Percentiles rank a stretch among this genome's conserved stretches.
Evolutionary conservation across 140 eudicot genomes (phyloP).

Genomic region (Anethum foeniculum): DNA sequence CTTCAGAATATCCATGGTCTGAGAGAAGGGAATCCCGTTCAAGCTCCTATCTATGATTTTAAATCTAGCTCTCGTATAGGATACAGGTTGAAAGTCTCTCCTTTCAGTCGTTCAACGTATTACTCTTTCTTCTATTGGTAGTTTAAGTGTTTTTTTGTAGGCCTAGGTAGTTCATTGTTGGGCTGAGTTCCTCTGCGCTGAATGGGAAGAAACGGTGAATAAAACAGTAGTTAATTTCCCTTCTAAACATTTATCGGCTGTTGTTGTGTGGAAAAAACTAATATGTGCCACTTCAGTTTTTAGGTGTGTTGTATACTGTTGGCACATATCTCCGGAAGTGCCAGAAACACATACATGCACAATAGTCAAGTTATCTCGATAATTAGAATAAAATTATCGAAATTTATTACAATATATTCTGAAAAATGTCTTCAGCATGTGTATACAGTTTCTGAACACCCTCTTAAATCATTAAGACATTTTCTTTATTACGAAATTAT

Average conservation of each 20-base stretch:
- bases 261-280: background rate
- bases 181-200: background rate
- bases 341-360: background rate
- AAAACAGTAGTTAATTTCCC: background rate
- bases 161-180: background rate
- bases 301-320: background rate
- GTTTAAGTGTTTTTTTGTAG: background rate
- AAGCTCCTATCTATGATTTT: conserved; percentile 90
- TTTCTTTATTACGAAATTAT: background rate
- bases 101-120: background rate
- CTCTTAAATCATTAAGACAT: no score
- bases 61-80: conserved; percentile 86
- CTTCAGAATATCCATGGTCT: conserved; percentile 77
- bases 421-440: background rate
- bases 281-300: background rate
- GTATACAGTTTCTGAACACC: background rate
- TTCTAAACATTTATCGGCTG: background rate
- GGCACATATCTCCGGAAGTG: background rate
- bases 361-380: background rate
- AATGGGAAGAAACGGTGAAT: background rate
- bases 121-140: background rate
- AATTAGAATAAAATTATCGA: background rate
- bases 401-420: background rate
- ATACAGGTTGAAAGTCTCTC: conserved; percentile 49
- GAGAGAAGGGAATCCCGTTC: conserved; percentile 74